Conservation (phyloP, 139 green algal species). For the Trebouxia sp. region DNA sequence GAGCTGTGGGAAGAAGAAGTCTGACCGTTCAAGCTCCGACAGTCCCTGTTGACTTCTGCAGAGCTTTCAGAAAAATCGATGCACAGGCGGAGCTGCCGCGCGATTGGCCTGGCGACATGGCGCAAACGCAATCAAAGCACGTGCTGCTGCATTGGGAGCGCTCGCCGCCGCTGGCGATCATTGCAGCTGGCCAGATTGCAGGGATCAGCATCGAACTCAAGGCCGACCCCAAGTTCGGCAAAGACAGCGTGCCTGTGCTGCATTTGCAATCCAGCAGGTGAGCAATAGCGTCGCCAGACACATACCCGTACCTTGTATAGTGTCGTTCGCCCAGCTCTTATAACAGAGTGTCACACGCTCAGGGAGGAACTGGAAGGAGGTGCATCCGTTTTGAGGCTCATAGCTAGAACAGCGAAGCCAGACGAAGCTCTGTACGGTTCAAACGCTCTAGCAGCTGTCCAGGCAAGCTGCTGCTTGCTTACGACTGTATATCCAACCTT, state of each 20-base stretch:
- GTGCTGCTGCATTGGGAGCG: background rate
- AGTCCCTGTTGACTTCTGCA: background rate
- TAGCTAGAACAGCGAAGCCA: conserved; percentile 52
- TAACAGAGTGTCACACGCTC: background rate
- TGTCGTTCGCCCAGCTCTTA: background rate
- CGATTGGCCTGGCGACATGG: background rate
- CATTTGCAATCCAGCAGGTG: conserved; percentile 55
- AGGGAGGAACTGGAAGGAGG: conserved; percentile 71
- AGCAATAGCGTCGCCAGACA: too few species aligned
- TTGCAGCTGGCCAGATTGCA: conserved; percentile 53
- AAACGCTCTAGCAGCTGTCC: conserved; percentile 52
- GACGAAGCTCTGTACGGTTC: conserved; percentile 50
- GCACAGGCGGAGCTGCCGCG: background rate
- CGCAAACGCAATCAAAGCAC: background rate
- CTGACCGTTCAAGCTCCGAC: background rate
- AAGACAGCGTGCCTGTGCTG: conserved; percentile 58
- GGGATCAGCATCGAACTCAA: conserved; percentile 48
- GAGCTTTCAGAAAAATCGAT: background rate
- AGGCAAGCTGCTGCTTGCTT: conserved; percentile 40
- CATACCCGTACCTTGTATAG: background rate
- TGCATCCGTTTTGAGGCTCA: conserved; percentile 68
- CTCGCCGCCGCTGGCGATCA: conserved; percentile 44
- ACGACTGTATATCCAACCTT: background rate
- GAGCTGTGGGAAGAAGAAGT: background rate
- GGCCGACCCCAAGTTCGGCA: conserved; percentile 62